Percentiles rank a stretch among this genome's conserved stretches.
Conservation (phyloP, 2,329 filamentous ascomycete species). For the Pseudocercospora fijiensis region DNA sequence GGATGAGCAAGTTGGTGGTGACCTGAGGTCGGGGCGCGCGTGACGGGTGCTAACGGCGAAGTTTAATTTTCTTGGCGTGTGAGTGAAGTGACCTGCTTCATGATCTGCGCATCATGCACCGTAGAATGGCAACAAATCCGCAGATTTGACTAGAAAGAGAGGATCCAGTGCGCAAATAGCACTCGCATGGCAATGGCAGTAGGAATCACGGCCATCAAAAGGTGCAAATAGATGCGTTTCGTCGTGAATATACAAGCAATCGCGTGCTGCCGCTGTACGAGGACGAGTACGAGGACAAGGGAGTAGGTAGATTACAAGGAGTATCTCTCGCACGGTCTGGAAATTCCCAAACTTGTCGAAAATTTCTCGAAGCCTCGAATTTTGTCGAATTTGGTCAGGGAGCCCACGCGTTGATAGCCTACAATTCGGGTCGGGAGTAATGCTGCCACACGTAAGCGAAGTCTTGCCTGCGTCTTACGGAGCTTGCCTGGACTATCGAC, state of each 20-base stretch:
- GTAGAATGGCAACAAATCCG: neutral
- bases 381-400: no score
- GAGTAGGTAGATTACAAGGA: no score
- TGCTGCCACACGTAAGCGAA: neutral
- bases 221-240: neutral
- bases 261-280: no score
- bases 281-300: no score
- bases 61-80: slow-evolving; percentile 20
- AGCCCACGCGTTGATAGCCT: no score
- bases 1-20: neutral
- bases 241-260: neutral
- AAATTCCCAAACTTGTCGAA: no score
- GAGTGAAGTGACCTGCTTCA: neutral
- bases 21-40: neutral
- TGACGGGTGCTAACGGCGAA: neutral
- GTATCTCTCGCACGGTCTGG: no score
- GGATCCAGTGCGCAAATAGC: neutral
- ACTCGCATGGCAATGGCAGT: no score
- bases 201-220: neutral
- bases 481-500: neutral
- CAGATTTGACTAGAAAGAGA: no score
- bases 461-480: neutral
- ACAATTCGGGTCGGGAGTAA: no score
- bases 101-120: neutral
- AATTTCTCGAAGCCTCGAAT: no score